Conservation (phyloP, 192 early-diverging fungal genomes). For the Mycoemilia scoparia region DNA sequence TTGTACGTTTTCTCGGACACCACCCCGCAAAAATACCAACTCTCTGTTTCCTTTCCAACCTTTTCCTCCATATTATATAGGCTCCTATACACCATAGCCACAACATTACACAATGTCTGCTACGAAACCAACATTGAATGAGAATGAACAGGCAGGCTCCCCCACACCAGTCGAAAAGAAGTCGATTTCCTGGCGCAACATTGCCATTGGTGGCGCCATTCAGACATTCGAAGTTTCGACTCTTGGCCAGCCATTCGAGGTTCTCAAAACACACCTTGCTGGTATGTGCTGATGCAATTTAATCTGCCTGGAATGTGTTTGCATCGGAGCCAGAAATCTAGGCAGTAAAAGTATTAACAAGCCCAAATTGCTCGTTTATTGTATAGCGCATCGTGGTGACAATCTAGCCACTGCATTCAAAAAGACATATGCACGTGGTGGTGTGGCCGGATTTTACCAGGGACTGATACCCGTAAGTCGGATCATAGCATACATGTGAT, state of each 20-base stretch:
- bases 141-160: no score
- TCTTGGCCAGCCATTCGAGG: constrained; percentile 90
- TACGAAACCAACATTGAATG: no score
- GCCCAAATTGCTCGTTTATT: constrained; percentile 1
- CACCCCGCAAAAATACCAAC: no score
- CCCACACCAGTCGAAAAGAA: constrained; percentile 60
- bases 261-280: constrained; percentile 88
- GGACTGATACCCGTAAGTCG: constrained; percentile 58
- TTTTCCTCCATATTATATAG: no score
- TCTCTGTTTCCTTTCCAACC: no score
- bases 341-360: no score
- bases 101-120: no score
- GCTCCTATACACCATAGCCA: no score
- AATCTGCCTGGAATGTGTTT: not conserved
- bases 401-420: constrained; percentile 47
- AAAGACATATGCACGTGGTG: constrained; percentile 69
- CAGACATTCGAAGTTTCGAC: constrained; percentile 84
- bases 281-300: constrained; percentile 8
- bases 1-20: no score
- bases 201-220: constrained; percentile 74
- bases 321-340: no score
- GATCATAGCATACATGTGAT: constrained; percentile 1
- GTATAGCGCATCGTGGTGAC: constrained; percentile 65
- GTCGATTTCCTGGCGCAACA: constrained; percentile 65
- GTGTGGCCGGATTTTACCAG: constrained; percentile 85